Evolutionary conservation across 768 basidiomycete genomes (phyloP).

Genomic region (Tylopilus balloui): DNA sequence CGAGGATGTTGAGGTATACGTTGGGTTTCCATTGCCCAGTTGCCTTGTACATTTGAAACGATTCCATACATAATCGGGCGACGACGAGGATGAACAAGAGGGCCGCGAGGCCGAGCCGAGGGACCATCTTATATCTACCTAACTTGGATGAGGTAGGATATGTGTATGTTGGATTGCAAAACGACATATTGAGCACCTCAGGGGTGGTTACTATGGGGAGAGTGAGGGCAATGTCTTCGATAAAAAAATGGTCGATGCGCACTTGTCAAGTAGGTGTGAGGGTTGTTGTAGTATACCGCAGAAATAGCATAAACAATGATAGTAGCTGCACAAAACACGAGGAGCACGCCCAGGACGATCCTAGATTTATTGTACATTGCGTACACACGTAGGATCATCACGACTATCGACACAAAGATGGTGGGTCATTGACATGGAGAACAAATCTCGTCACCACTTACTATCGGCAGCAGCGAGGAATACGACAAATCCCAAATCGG

Average conservation of each 20-base stretch:
- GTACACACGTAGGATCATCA: slow-evolving; percentile 25
- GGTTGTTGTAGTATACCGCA: not conserved
- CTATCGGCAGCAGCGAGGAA: slow-evolving; percentile 19
- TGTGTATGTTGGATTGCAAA: slow-evolving; percentile 5
- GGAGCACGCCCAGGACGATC: slow-evolving; percentile 1
- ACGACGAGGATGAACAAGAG: not conserved
- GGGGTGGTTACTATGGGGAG: slow-evolving; percentile 4
- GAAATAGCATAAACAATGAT: not conserved
- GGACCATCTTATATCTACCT: slow-evolving; percentile 9
- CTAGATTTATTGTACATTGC: slow-evolving; percentile 13
- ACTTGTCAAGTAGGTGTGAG: not conserved
- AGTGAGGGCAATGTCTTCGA: not conserved
- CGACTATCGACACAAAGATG: slow-evolving; percentile 2
- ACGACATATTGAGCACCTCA: slow-evolving; percentile 14
- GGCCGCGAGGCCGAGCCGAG: slow-evolving; percentile 9
- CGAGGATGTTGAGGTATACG: not conserved
- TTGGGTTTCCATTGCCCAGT: not conserved
- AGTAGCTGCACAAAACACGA: not conserved
- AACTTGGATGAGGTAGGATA: not conserved
- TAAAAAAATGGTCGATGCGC: not conserved
- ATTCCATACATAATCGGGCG: not conserved
- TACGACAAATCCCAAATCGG: not conserved
- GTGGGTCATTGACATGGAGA: not conserved
- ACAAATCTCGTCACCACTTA: slow-evolving; percentile 5
- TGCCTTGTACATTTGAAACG: not conserved